A percentile compares a stretch with the other conserved stretches of the same genome.
Conservation (phyloP, 306 rosid species). For the Cucurbita ficifolia region DNA sequence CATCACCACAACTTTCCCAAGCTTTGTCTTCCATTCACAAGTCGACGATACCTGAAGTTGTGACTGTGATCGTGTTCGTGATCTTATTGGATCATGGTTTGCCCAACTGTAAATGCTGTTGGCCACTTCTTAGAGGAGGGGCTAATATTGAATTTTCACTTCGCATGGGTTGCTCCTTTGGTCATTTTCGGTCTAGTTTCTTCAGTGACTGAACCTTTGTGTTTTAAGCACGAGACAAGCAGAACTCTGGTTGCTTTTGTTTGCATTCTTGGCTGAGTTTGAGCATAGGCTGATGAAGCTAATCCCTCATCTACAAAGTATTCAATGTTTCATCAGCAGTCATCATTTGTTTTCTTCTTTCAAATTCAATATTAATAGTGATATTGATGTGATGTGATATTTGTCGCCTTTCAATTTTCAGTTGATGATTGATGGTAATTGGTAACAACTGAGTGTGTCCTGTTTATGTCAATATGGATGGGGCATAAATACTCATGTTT, state of each 20-base stretch:
- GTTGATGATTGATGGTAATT: too few species aligned
- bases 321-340: not conserved
- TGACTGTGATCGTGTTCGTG: not conserved
- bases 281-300: not conserved
- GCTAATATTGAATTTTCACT: not conserved
- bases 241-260: not conserved
- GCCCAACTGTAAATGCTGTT: not conserved
- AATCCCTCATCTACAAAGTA: not conserved
- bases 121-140: not conserved
- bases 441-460: not conserved
- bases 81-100: not conserved
- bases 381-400: not conserved
- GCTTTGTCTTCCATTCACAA: slow-evolving; percentile 4
- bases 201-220: not conserved
- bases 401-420: not conserved
- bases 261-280: not conserved
- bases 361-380: not conserved
- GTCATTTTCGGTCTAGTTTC: not conserved
- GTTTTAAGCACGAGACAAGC: not conserved
- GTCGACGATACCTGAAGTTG: slow-evolving; percentile 4
- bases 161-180: not conserved
- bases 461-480: too few species aligned
- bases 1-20: slow-evolving; percentile 7
- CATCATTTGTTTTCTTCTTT: not conserved
- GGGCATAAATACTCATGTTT: too few species aligned